A percentile compares a stretch with the other conserved stretches of the same genome.
Conservation (phyloP, 805 yeast genomes). For the Cyberlindnera nakhonratchasimensis region DNA sequence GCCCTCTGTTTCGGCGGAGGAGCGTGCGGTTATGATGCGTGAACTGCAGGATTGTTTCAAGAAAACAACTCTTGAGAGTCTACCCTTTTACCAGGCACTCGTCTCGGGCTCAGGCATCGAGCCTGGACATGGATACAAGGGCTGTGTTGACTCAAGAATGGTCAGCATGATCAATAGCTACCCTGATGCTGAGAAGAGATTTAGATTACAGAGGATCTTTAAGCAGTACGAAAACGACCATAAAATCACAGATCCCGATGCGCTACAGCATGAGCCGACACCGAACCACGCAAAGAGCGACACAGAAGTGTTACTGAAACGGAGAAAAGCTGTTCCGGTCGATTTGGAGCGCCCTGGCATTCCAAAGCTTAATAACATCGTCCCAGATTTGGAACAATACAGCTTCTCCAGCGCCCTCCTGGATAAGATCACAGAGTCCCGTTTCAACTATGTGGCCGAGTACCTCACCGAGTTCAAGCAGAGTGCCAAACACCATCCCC, state of each 20-base stretch:
- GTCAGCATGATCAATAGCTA: constrained; percentile 1
- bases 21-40: constrained; percentile 8
- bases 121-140: neutral
- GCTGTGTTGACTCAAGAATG: neutral
- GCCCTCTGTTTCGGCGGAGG: neutral
- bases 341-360: neutral
- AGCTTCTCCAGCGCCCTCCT: constrained; percentile 1
- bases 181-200: neutral
- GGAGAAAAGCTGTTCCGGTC: neutral
- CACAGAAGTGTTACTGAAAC: too few relatives aligned
- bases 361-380: neutral
- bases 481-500: constrained; percentile 16
- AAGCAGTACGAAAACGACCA: constrained; percentile 1
- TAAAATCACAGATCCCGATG: neutral
- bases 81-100: constrained; percentile 4
- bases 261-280: neutral
- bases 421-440: constrained; percentile 3
- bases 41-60: constrained; percentile 6
- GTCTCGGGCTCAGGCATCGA: neutral
- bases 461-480: constrained; percentile 1
- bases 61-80: neutral
- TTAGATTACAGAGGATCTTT: neutral
- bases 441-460: neutral
- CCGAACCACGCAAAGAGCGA: too few relatives aligned
- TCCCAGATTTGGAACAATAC: constrained; percentile 1